Evolutionary conservation across 2,329 filamentous ascomycete species (phyloP).

Genomic region (Stenocarpella maydis): DNA sequence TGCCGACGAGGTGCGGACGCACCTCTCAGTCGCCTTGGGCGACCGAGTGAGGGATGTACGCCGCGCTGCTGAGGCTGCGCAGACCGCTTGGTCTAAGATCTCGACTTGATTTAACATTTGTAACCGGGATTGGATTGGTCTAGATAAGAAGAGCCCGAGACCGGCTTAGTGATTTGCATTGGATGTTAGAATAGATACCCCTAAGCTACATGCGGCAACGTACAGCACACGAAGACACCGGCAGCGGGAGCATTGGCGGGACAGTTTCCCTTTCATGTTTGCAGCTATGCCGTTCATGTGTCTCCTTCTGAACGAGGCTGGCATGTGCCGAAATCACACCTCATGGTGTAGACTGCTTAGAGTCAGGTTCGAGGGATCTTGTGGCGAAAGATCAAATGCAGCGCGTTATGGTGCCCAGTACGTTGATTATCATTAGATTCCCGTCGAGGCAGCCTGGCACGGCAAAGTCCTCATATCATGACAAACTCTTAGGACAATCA

Average conservation of each 20-base stretch:
- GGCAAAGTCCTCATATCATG: neutral
- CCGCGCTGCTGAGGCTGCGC: conserved; percentile 56
- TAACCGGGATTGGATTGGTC: neutral
- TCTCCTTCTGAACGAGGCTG: no score
- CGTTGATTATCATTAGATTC: neutral
- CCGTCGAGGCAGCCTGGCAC: neutral
- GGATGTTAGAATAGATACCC: conserved; percentile 28
- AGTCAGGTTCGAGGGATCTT: no score
- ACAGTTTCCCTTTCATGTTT: neutral
- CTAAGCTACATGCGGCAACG: neutral
- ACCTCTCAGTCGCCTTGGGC: conserved; percentile 60
- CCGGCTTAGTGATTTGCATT: neutral
- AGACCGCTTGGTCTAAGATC: conserved; percentile 56
- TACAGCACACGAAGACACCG: neutral
- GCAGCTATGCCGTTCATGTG: neutral
- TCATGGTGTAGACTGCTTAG: neutral
- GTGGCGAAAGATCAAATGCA: no score
- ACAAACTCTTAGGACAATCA: neutral
- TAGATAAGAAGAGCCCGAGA: neutral
- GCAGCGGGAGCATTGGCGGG: neutral
- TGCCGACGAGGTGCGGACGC: conserved; percentile 53
- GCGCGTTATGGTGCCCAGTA: neutral
- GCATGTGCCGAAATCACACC: no score
- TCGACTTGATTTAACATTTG: conserved; percentile 23
- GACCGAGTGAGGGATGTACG: conserved; percentile 62